A percentile compares a stretch with the other conserved stretches of the same genome.
phyloP scores from a whole-genome alignment of 805 yeast genomes.

The Wickerhamomyces ciferrii region DNA sequence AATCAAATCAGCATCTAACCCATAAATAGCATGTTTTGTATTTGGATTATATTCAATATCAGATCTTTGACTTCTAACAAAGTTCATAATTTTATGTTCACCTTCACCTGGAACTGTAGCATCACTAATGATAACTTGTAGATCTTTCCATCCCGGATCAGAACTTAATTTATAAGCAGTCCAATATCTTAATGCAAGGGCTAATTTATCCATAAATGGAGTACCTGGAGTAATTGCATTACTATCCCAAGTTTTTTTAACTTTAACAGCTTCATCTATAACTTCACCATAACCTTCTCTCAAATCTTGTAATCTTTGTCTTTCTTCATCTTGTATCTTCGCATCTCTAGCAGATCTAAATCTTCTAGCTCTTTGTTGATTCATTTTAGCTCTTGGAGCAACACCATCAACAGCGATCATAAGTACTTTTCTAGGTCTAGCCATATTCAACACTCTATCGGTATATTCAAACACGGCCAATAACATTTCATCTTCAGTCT shows the following conservation, averaged over 20 bases:
- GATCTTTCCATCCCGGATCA: constrained; percentile 91
- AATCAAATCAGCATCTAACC: constrained; percentile 95
- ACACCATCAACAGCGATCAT: constrained; percentile 99
- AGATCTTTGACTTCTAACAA: constrained; percentile 83
- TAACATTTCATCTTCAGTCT: constrained; percentile 95
- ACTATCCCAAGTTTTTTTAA: constrained; percentile 85
- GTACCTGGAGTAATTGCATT: constrained; percentile 99
- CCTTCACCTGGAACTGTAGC: constrained; percentile 99
- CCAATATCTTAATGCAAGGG: constrained; percentile 83
- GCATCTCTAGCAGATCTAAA: constrained; percentile 92
- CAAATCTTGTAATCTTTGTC: constrained; percentile 37
- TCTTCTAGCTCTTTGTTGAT: constrained; percentile 92
- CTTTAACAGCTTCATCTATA: constrained; percentile 71
- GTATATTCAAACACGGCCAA: constrained; percentile 90
- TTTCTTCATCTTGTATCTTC: constrained; percentile 66
- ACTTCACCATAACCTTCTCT: constrained; percentile 44
- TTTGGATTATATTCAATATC: constrained; percentile 88
- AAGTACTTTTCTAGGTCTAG: constrained; percentile 87
- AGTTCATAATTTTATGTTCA: constrained; percentile 97
- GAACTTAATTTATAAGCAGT: constrained; percentile 79
- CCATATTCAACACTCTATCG: constrained; percentile 86
- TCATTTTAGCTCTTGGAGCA: constrained; percentile 98
- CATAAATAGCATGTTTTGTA: constrained; percentile 94
- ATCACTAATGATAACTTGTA: constrained; percentile 89
- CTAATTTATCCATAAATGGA: constrained; percentile 91